phyloP scores from a whole-genome alignment of 495 filamentous ascomycete species.

The Trichoderma asperelloides region DNA sequence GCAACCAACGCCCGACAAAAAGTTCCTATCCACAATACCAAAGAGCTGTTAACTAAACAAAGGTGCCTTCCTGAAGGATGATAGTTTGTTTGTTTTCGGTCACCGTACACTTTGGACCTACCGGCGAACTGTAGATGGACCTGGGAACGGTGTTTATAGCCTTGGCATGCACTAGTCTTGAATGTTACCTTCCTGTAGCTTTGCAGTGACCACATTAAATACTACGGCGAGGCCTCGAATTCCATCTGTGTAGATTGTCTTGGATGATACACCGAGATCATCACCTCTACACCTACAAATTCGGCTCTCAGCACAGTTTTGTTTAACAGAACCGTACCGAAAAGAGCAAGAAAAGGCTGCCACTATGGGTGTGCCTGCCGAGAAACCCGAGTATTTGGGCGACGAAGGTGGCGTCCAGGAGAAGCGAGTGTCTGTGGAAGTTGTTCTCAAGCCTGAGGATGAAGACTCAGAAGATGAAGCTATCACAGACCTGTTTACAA shows the following conservation, averaged over 20 bases:
- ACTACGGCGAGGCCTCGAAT: neutral
- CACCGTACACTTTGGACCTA: neutral
- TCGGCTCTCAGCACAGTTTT: neutral
- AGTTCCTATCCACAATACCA: neutral
- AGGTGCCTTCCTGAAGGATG: neutral
- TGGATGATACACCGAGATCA: neutral
- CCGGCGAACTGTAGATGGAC: neutral
- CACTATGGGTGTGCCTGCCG: neutral
- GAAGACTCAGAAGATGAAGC: slow-evolving; percentile 15
- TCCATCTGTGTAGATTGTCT: neutral
- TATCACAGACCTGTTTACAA: slow-evolving; percentile 32
- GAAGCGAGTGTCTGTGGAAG: neutral
- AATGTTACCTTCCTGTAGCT: neutral
- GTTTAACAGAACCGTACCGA: neutral
- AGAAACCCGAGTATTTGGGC: neutral
- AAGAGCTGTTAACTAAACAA: neutral
- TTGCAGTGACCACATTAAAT: neutral
- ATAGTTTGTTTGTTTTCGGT: neutral
- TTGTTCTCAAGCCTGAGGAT: neutral
- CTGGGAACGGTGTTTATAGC: neutral
- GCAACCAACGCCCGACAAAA: neutral
- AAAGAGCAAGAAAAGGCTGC: neutral
- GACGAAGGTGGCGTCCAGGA: neutral
- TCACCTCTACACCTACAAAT: neutral
- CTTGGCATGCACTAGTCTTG: neutral